Evolutionary conservation across 148 eudicot species (phyloP), one percentile per base, ranked within the genome.

Genomic region (Dianthus caryophyllus): DNA sequence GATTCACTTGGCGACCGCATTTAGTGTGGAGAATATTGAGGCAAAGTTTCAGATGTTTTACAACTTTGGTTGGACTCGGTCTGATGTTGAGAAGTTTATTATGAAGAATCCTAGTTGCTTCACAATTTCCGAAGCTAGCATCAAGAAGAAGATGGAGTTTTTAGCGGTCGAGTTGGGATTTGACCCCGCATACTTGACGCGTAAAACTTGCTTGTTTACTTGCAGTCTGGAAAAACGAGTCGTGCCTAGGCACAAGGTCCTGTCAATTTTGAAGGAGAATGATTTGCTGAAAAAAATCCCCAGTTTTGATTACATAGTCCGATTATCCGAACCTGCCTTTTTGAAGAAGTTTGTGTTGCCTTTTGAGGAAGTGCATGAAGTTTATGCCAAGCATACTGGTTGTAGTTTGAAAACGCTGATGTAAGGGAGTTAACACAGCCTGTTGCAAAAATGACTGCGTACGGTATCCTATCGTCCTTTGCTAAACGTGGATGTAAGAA

Each of bases 101-200:
- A 64, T 36, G 33, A 13, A 41, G 15, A 24, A 38, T 22, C 68
- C 81, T 26, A 15, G 6, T 30, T 43, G 65, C 48, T 71, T 81
- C 48, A 27, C 14, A 2, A 11, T 48, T 1, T 62, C 78, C n/a
- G 78, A 73, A 22, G 50, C 48, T 4, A 76, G 8, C 47, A 66
- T 80, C 5, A 30, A 71, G 20, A 73, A 54, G 18, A 25, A 47
- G 26, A 64, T 73, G 67, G 63, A 65, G n/a, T 76, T 59, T 56
- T 49, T 69, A 20, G 77, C 74, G 73, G 65, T 63, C 10, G 76
- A 81, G 70, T 30, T 81, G 46, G 74, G 76, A 24, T 68, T 68
- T 27, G 24, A 54, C 22, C 73, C 81, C 0, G 58, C 33, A 3
- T 67, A 31, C 62, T 36, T 81, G 55, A 50, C 64, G 14, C 25